Conservation (phyloP, 805 yeast species). For the Ogataea paraovalis region DNA sequence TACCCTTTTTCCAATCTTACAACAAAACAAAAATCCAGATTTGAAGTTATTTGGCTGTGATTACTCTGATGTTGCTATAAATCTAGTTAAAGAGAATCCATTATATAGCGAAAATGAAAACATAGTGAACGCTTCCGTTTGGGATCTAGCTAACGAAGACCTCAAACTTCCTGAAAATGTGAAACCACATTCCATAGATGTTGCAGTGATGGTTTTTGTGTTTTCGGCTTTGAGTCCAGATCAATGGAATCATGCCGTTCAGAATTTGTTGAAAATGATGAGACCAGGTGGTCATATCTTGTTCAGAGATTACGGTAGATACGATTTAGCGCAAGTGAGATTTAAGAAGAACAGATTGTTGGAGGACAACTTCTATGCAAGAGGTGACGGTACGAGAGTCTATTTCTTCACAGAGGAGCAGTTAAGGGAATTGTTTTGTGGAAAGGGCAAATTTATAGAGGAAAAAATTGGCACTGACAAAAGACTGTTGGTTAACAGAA, state of each 20-base stretch:
- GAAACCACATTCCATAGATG: conserved; percentile 77
- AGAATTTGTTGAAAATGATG: conserved; percentile 63
- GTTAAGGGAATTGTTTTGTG: conserved; percentile 65
- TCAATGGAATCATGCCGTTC: conserved; percentile 83
- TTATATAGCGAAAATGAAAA: conserved; percentile 49
- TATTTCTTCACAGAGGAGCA: conserved; percentile 97
- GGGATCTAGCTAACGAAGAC: conserved; percentile 87
- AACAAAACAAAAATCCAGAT: conserved; percentile 76
- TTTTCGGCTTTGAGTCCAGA: conserved; percentile 88
- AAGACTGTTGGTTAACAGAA: conserved; percentile 84
- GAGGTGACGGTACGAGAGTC: conserved; percentile 98
- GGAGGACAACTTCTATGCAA: conserved; percentile 89
- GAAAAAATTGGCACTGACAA: conserved; percentile 84
- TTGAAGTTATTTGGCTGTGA: conserved; percentile 81
- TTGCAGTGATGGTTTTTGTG: conserved; percentile 92
- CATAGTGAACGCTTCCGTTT: conserved; percentile 75
- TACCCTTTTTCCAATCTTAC: conserved; percentile 86
- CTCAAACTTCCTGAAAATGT: conserved; percentile 79
- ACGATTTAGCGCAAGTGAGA: conserved; percentile 92
- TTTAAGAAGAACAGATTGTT: conserved; percentile 83
- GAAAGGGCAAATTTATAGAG: conserved; percentile 53
- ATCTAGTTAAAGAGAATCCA: conserved; percentile 66
- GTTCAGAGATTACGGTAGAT: conserved; percentile 92
- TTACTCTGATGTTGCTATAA: conserved; percentile 85
- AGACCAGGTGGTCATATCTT: conserved; percentile 92